Evolutionary conservation across 2,329 filamentous ascomycete genomes (phyloP), one percentile per base, ranked within the genome.

Genomic region (Colletotrichum cordylinicola): DNA sequence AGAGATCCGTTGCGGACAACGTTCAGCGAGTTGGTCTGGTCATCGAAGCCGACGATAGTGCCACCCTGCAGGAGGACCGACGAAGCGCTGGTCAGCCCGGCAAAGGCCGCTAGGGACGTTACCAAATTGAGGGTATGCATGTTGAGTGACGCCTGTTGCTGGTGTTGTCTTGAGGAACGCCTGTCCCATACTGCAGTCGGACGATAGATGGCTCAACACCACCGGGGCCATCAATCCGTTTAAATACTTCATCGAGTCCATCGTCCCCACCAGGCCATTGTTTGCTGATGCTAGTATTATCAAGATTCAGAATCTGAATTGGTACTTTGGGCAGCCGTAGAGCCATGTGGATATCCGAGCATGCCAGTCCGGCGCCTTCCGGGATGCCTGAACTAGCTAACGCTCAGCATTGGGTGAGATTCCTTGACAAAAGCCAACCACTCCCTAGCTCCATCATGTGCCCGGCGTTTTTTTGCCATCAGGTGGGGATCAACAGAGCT

Each of bases 11-110:
- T 81, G 39, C 82, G 82, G 48, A 87, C 80, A 4, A 88, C 80
- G 16, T 82, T 79, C 16, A 87, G 80, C 9, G 80, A 78, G 65
- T 86, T 78, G 21, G 77, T 79, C 2, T 68, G 76, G 7, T 81
- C 78, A 76, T 87, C 81, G 72, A 85, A 88, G n/a, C 82, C 82
- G 65, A 88, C 80, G 61, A 88, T 84, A 21, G 86, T 88, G 24
- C 83, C 86, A 33, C 83, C 82, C 8, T 72, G 77, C 48, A 85
- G 80, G 6, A 85, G 72, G n/a, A 79, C 56, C 5, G 77, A 76
- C n/a, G 77, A 75, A 13, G 81, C 76, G 33, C 55, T 55, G 31
- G 74, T 65, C n/a, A 75, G 16, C 21, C 62, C 24, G 16, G 21
- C 52, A 10, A 55, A 48, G 31, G 55, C 69, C 55, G 55, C 29